Conservation (phyloP, 495 filamentous ascomycete species). For the Aspergillus bertholletiae region DNA sequence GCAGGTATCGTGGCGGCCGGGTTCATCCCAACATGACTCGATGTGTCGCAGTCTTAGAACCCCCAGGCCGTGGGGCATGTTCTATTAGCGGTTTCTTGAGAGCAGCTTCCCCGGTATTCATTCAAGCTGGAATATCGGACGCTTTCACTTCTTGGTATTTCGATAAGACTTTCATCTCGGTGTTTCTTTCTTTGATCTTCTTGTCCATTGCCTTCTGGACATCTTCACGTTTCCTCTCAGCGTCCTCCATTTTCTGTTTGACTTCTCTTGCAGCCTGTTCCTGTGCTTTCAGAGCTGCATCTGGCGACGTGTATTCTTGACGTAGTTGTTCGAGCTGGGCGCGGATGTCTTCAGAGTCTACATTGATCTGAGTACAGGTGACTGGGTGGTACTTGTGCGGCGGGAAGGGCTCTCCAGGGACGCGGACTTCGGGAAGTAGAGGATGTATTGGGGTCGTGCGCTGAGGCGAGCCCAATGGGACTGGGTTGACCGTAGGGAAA, state of each 20-base stretch:
- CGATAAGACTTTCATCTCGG: slow-evolving; percentile 43
- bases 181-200: slow-evolving; percentile 43
- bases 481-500: slow-evolving; percentile 11
- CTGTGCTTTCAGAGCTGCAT: slow-evolving; percentile 37
- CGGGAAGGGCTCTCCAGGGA: slow-evolving; percentile 31
- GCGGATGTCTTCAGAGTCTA: slow-evolving; percentile 23
- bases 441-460: slow-evolving; percentile 42
- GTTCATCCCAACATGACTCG: not conserved
- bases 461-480: slow-evolving; percentile 33
- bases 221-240: slow-evolving; percentile 38
- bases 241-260: slow-evolving; percentile 35
- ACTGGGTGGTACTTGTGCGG: slow-evolving; percentile 36
- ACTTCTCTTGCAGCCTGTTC: slow-evolving; percentile 38
- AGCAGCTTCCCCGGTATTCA: no score
- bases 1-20: not conserved
- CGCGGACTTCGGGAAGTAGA: slow-evolving; percentile 36
- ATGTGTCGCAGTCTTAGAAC: not conserved
- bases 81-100: not conserved
- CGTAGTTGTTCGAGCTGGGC: slow-evolving; percentile 34
- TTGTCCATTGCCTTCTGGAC: slow-evolving; percentile 43
- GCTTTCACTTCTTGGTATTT: slow-evolving; percentile 42
- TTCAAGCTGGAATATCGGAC: slow-evolving; percentile 31
- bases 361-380: slow-evolving; percentile 31
- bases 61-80: not conserved
- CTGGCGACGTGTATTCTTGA: slow-evolving; percentile 34